Base-by-base conservation (phyloP, 495 filamentous ascomycete genomes). In the Oidiodendron maius region DNA sequence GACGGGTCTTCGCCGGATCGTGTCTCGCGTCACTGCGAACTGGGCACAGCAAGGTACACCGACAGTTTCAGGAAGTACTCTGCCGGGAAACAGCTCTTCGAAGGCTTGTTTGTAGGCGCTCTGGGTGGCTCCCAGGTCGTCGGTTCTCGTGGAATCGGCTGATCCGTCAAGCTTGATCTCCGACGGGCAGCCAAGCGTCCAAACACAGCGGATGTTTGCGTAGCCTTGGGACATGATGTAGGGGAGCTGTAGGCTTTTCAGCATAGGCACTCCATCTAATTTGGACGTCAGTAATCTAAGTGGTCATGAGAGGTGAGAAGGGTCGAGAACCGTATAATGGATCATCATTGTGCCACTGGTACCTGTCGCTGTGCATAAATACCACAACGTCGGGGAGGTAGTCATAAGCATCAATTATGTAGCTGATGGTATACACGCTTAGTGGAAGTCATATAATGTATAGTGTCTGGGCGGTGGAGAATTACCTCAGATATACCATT, bases 1-100 rank as follows among this genome's bases (percentile, higher is more conserved):
- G 47, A 64, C 55, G n/a, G 81, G 61, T 23, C 78, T 64, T 8
- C 61, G 51, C 1, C 51, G 64, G 3, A 87, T 68, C 46, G 71
- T 69, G 1, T 75, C 67, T 16, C 69, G 56, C 6, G 75, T 73
- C 8, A 84, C 79, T 0, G 78, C 82, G 47, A 88, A 87, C 61
- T 88, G 84, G 34, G 81, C 75, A 60, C 83, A 87, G 53, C 84
- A 88, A 15, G 76, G 71, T 0, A 72, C 72, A 0, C 70, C 77
- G 3, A 86, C 63, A 10, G 75, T 50, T 0, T 69, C 59, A 0
- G 60, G 67, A 15, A 68, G 60, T 0, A 60, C 64, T 1, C 65
- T 52, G 3, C 66, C 60, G 0, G 80, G 81, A 43, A 84, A 72
- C 16, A 84, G 55, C 51, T 76, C 68, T 63, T 68, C 62, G 44